Conservation (phyloP, 2,329 filamentous ascomycete genomes). For the Bipolaris oryzae region DNA sequence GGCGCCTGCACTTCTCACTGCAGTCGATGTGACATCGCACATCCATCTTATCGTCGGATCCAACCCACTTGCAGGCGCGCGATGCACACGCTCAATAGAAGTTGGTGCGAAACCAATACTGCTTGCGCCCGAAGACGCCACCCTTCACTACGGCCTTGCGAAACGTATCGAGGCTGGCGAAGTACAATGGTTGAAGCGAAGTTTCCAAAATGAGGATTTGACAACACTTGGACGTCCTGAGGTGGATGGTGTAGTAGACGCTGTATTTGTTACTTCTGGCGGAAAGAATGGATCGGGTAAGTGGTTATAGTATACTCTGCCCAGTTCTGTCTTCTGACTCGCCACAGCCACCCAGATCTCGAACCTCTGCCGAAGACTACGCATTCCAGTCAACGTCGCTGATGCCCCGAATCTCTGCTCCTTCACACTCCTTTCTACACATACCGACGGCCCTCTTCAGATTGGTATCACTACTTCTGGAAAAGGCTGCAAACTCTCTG, state of each 20-base stretch:
- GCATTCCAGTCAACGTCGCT: conserved; percentile 91
- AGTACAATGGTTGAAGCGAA: conserved; percentile 68
- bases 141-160: conserved; percentile 65
- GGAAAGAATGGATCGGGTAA: conserved; percentile 57
- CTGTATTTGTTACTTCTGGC: conserved; percentile 81
- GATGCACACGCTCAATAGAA: conserved; percentile 78
- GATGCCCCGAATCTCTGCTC: conserved; percentile 87
- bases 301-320: background rate
- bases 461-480: conserved; percentile 96
- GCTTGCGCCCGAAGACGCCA: conserved; percentile 70
- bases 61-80: conserved; percentile 83
- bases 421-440: conserved; percentile 86
- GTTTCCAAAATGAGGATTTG: conserved; percentile 74
- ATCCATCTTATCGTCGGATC: conserved; percentile 86
- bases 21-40: conserved; percentile 71
- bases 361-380: conserved; percentile 72
- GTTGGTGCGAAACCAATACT: conserved; percentile 83
- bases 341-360: conserved; percentile 69
- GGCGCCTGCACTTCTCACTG: conserved; percentile 69
- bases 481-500: conserved; percentile 90
- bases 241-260: conserved; percentile 79
- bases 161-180: conserved; percentile 69
- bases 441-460: conserved; percentile 89
- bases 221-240: conserved; percentile 79
- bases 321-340: conserved; percentile 14